Evolutionary conservation across 805 yeast species (phyloP).

Genomic region (Ogataea trehalophila): DNA sequence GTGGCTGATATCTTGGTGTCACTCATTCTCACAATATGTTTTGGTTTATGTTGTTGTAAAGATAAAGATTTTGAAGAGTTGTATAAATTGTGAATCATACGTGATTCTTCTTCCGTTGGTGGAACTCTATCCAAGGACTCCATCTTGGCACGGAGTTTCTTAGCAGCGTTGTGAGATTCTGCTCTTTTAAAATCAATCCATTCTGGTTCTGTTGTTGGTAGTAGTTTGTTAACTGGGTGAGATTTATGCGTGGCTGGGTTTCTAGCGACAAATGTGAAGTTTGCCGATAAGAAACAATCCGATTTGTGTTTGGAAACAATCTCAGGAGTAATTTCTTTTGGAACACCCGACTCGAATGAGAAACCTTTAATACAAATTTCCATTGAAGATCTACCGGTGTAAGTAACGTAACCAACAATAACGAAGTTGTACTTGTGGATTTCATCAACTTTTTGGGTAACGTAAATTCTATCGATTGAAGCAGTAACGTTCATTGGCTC

Average conservation of each 20-base stretch:
- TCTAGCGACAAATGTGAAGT: slow-evolving; percentile 93
- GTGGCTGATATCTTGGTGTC: slow-evolving; percentile 72
- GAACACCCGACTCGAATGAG: slow-evolving; percentile 55
- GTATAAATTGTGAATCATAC: slow-evolving; percentile 76
- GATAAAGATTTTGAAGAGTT: slow-evolving; percentile 40
- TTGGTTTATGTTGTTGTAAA: slow-evolving; percentile 36
- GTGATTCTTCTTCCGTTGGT: slow-evolving; percentile 74
- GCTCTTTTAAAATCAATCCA: slow-evolving; percentile 85
- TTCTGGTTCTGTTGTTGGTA: slow-evolving; percentile 71
- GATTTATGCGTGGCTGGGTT: slow-evolving; percentile 90
- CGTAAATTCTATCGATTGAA: slow-evolving; percentile 84
- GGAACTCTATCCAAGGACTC: slow-evolving; percentile 58
- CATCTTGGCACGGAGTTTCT: slow-evolving; percentile 69
- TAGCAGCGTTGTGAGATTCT: slow-evolving; percentile 82
- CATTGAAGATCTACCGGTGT: slow-evolving; percentile 96
- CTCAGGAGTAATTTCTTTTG: slow-evolving; percentile 45
- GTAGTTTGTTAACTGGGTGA: slow-evolving; percentile 75
- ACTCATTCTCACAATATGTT: slow-evolving; percentile 57
- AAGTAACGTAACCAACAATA: slow-evolving; percentile 85
- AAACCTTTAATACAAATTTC: slow-evolving; percentile 90
- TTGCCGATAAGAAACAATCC: slow-evolving; percentile 78
- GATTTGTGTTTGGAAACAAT: slow-evolving; percentile 48
- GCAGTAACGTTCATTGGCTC: slow-evolving; percentile 96
- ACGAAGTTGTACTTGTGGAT: slow-evolving; percentile 70
- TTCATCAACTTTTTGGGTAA: slow-evolving; percentile 80